Percentiles rank a stretch among this genome's conserved stretches.
Evolutionary conservation across 768 basidiomycete species (phyloP).

Genomic region (Hericium coralloides): DNA sequence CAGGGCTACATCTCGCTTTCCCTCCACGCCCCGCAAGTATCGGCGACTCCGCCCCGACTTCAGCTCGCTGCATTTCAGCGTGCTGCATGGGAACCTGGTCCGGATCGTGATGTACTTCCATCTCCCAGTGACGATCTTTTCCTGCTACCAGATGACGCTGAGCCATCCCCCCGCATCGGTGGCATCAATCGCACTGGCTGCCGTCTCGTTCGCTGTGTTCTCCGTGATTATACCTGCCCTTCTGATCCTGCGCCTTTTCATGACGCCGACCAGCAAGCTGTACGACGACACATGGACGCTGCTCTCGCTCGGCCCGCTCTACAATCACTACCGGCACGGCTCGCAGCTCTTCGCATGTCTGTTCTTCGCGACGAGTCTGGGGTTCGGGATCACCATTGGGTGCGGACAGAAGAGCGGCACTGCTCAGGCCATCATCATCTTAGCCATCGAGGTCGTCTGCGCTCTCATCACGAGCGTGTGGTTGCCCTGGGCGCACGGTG

Average conservation of each 20-base stretch:
- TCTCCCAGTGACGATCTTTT: conserved; percentile 88
- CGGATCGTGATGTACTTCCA: conserved; percentile 90
- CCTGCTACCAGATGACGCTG: conserved; percentile 76
- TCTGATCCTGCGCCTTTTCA: conserved; percentile 67
- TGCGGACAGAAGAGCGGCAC: conserved; percentile 87
- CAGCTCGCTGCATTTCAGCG: conserved; percentile 72
- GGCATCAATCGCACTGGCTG: conserved; percentile 69
- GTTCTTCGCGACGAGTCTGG: conserved; percentile 73
- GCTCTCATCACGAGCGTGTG: conserved; percentile 87
- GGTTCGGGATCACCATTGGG: conserved; percentile 79
- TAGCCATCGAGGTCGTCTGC: conserved; percentile 80
- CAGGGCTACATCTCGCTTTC: conserved; percentile 29
- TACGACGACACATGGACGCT: conserved; percentile 94
- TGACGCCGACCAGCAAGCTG: conserved; percentile 79
- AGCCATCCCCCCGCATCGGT: conserved; percentile 40
- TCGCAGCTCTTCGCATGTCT: conserved; percentile 83
- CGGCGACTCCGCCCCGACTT: conserved; percentile 54
- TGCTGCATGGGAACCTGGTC: conserved; percentile 85
- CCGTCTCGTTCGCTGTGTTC: conserved; percentile 69
- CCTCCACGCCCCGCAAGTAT: conserved; percentile 24
- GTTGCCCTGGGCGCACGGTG: conserved; percentile 95
- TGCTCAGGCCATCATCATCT: conserved; percentile 82
- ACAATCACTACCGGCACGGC: conserved; percentile 89
- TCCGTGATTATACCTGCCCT: conserved; percentile 70
- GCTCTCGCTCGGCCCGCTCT: conserved; percentile 83